A percentile compares a stretch with the other conserved stretches of the same genome.
These are phyloP conservation scores for Orbilia oligospora DNA, from an alignment of 2,329 filamentous ascomycete genomes.

Conservation along the genomic window DNA sequence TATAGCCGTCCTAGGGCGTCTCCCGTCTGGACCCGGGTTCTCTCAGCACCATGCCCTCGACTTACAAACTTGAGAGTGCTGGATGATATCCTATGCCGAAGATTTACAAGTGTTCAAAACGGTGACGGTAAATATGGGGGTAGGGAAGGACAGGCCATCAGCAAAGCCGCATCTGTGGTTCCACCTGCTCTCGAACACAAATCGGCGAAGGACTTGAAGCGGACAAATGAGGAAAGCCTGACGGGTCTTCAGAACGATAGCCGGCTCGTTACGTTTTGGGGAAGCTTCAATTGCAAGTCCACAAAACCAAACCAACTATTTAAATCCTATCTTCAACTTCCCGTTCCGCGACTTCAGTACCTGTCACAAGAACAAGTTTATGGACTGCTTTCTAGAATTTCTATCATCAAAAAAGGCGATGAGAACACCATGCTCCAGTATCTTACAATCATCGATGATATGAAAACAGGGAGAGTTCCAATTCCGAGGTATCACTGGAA, in stretches of 20 bases:
- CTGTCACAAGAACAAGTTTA: constrained; percentile 73
- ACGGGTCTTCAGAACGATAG: neutral
- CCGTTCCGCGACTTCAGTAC: constrained; percentile 66
- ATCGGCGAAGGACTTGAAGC: neutral
- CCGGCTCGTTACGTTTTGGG: constrained; percentile 42
- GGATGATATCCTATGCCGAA: neutral
- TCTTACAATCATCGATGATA: constrained; percentile 85
- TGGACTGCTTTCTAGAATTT: constrained; percentile 77
- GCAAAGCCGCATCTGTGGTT: neutral
- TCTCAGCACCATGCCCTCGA: neutral
- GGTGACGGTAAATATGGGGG: neutral
- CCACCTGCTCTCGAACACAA: neutral
- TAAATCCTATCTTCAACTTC: constrained; percentile 66
- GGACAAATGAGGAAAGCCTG: neutral
- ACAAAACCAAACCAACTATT: constrained; percentile 64
- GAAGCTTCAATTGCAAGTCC: constrained; percentile 35
- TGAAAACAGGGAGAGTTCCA: constrained; percentile 79
- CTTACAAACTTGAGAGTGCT: neutral
- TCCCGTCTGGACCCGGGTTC: neutral
- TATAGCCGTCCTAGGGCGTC: neutral
- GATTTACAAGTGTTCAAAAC: neutral
- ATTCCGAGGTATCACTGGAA: constrained; percentile 83
- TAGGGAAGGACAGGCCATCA: neutral
- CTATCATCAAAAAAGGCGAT: constrained; percentile 74
- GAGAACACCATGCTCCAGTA: constrained; percentile 81